Conservation (phyloP, 176 grass and related monocot species). For the bread wheat (Triticum aestivum) region DNA sequence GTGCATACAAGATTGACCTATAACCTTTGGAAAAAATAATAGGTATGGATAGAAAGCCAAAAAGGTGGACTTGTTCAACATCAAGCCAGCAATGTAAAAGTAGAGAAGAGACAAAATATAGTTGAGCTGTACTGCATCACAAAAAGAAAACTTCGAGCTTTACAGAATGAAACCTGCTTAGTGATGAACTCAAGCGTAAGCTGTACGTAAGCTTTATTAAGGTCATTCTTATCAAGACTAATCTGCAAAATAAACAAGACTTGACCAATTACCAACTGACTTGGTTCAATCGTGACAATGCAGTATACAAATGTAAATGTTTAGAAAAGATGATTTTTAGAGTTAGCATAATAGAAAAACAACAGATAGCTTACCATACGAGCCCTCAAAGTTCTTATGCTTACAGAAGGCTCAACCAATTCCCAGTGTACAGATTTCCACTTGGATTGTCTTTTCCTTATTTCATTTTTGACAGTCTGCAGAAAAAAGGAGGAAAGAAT, state of each 20-base stretch:
- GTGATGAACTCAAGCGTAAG: slow-evolving; percentile 79
- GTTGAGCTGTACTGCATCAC: background rate
- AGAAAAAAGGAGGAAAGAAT: slow-evolving; percentile 27
- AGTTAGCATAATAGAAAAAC: background rate
- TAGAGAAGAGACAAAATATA: background rate
- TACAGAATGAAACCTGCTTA: slow-evolving; percentile 67
- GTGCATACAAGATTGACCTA: background rate
- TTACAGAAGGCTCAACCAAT: slow-evolving; percentile 65
- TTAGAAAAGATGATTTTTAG: background rate
- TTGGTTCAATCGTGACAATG: slow-evolving; percentile 7
- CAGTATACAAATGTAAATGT: slow-evolving; percentile 11
- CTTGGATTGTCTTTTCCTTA: slow-evolving; percentile 78
- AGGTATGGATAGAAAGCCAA: background rate
- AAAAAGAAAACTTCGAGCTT: background rate
- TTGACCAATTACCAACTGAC: slow-evolving; percentile 21
- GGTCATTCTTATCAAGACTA: slow-evolving; percentile 78
- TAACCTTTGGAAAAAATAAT: background rate
- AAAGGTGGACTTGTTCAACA: slow-evolving; percentile 21
- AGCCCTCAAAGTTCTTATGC: slow-evolving; percentile 80
- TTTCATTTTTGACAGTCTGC: slow-evolving; percentile 87
- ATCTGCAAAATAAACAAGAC: slow-evolving; percentile 60
- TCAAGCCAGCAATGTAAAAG: slow-evolving; percentile 10
- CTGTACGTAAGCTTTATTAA: slow-evolving; percentile 91
- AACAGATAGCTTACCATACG: slow-evolving; percentile 72
- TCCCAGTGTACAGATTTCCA: slow-evolving; percentile 89